Percentiles rank a stretch among this genome's conserved stretches.
phyloP scores from a whole-genome alignment of 495 filamentous ascomycete genomes.

The Xylaria flabelliformis region DNA sequence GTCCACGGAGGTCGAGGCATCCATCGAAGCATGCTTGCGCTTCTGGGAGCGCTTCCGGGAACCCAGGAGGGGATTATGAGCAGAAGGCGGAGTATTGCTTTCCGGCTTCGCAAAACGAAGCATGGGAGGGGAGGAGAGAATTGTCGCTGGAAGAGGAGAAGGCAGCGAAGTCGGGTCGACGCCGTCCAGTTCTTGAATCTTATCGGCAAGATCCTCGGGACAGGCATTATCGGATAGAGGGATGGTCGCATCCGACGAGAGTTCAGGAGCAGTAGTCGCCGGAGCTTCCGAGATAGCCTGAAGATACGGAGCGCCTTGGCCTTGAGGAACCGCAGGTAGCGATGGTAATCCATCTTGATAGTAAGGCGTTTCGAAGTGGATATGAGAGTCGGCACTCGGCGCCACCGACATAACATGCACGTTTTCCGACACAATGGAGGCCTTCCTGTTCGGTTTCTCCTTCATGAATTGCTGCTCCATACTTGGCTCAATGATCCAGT shows the following conservation, averaged over 20 bases:
- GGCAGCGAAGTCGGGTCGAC: slow-evolving; percentile 63
- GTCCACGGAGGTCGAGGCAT: slow-evolving; percentile 77
- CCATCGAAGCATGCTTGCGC: slow-evolving; percentile 76
- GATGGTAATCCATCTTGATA: slow-evolving; percentile 43
- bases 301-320: slow-evolving; percentile 25
- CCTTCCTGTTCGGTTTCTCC: slow-evolving; percentile 70
- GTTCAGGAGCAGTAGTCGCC: slow-evolving; percentile 54
- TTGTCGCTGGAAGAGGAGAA: slow-evolving; percentile 60
- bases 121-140: slow-evolving; percentile 89
- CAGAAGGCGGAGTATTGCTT: slow-evolving; percentile 77
- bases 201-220: slow-evolving; percentile 66
- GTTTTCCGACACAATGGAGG: slow-evolving; percentile 49
- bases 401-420: slow-evolving; percentile 53
- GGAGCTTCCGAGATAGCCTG: slow-evolving; percentile 37
- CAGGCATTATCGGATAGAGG: slow-evolving; percentile 78
- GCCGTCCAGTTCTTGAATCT: slow-evolving; percentile 54
- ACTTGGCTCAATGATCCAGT: slow-evolving; percentile 92
- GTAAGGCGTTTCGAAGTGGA: slow-evolving; percentile 34
- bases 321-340: slow-evolving; percentile 44
- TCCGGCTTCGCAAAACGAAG: slow-evolving; percentile 65
- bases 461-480: slow-evolving; percentile 88
- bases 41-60: slow-evolving; percentile 66
- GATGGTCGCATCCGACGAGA: slow-evolving; percentile 95
- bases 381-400: slow-evolving; percentile 47
- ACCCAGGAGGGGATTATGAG: slow-evolving; percentile 63